These are phyloP conservation scores for Apiospora koreana DNA, from an alignment of 2,329 filamentous ascomycete species.

Conservation along the genomic window DNA sequence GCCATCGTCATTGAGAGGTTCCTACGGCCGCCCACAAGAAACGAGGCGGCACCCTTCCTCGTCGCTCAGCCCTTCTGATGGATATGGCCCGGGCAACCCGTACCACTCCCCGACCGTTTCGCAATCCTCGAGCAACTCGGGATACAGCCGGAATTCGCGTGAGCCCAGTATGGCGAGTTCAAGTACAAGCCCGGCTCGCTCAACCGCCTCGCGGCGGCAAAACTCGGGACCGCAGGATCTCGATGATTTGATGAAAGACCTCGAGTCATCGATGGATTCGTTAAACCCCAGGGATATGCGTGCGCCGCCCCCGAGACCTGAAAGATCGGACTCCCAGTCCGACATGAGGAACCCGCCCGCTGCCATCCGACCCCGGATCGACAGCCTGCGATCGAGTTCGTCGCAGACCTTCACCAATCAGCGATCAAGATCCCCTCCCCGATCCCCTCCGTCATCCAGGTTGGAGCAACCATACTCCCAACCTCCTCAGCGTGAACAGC, in stretches of 20 bases:
- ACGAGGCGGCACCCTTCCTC: conserved; percentile 40
- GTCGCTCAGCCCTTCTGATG: conserved; percentile 56
- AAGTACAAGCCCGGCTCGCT: conserved; percentile 55
- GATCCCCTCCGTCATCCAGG: neutral
- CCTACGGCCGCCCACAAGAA: conserved; percentile 36
- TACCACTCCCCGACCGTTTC: conserved; percentile 67
- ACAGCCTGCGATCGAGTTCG: neutral
- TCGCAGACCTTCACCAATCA: neutral
- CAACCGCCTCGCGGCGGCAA: conserved; percentile 21
- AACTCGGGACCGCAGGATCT: conserved; percentile 1
- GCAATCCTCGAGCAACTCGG: conserved; percentile 64
- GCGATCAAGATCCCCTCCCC: neutral
- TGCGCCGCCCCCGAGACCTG: conserved; percentile 13
- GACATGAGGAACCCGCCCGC: neutral
- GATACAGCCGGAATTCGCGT: conserved; percentile 49
- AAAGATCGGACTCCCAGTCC: neutral
- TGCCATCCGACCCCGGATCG: neutral
- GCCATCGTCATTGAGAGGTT: conserved; percentile 48
- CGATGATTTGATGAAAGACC: conserved; percentile 51
- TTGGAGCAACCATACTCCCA: neutral
- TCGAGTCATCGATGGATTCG: conserved; percentile 52
- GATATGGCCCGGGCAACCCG: conserved; percentile 63
- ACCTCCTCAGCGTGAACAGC: neutral
- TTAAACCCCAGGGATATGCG: conserved; percentile 34
- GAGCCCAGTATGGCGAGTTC: conserved; percentile 60